Conservation (phyloP, 768 basidiomycete species). For the Pulveroboletus ravenelii region DNA sequence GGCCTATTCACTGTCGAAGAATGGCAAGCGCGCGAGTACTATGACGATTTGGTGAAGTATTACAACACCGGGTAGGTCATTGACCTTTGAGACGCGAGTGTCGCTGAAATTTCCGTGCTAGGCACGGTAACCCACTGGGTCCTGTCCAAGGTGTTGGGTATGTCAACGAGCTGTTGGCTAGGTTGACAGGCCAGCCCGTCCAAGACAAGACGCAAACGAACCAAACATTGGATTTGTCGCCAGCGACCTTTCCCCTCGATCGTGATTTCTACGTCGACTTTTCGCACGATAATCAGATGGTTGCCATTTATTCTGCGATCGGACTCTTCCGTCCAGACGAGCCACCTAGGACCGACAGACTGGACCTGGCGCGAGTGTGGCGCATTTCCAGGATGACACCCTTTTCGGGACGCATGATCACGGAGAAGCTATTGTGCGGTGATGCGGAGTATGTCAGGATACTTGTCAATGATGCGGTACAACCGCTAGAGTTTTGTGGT, state of each 20-base stretch:
- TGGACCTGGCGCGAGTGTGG: slow-evolving; percentile 42
- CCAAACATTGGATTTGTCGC: slow-evolving; percentile 60
- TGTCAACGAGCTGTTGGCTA: slow-evolving; percentile 82
- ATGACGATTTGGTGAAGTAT: slow-evolving; percentile 70
- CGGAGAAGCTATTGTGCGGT: slow-evolving; percentile 59
- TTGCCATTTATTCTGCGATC: slow-evolving; percentile 65
- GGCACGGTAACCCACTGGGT: slow-evolving; percentile 66
- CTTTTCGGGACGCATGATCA: slow-evolving; percentile 70
- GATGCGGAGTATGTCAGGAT: slow-evolving; percentile 49
- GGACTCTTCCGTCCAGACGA: slow-evolving; percentile 45
- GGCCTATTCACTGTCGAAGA: slow-evolving; percentile 60
- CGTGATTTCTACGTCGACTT: slow-evolving; percentile 74
- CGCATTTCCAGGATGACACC: slow-evolving; percentile 58
- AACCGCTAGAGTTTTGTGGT: slow-evolving; percentile 58
- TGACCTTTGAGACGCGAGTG: background rate
- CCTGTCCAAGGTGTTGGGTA: slow-evolving; percentile 83
- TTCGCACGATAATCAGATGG: slow-evolving; percentile 83
- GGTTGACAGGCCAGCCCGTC: slow-evolving; percentile 63
- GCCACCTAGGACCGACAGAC: slow-evolving; percentile 11
- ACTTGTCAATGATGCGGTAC: slow-evolving; percentile 73
- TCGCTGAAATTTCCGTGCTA: slow-evolving; percentile 23
- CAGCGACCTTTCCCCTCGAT: slow-evolving; percentile 68
- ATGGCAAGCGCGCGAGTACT: slow-evolving; percentile 65
- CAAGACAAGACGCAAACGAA: slow-evolving; percentile 74
- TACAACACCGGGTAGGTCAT: slow-evolving; percentile 64